Evolutionary conservation across 1,284 basidiomycete species (phyloP), one percentile per base, ranked within the genome.

Genomic region (Fomitiporia mediterranea): DNA sequence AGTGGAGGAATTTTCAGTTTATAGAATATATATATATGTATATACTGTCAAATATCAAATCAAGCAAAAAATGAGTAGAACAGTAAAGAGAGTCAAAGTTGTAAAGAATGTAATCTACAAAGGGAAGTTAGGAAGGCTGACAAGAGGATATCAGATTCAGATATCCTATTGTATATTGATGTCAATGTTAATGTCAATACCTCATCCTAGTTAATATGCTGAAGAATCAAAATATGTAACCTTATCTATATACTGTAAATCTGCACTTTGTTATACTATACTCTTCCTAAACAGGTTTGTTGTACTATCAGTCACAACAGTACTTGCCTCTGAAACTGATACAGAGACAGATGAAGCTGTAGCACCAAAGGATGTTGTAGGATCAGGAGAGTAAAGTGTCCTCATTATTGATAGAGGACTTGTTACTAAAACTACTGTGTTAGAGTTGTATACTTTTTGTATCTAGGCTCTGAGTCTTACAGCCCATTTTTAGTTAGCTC

Each of bases 1-100:
- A 79, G 79, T 43, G 79, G 75, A 9, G 84, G 83, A 1, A 69
- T 86, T 53, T 83, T 82, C 66, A 81, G 79, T 69, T 64, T 83
- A 49, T 82, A 34, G 25, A 43, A 21, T n/a, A 46, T 15, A 46
- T 46, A 46, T 28, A 46, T 46, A 46, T 28, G 30, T 28, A 46
- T 46, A 46, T 17, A 46, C 21, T 46, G 13, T 13, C 17, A 43
- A n/a, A n/a, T 49, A 19, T 49, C 47, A 32, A 23, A 3, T 17
- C 15, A 9, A 38, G 47, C 25, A 32, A 21, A 27, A 15, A 23
- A 19, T 28, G n/a, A n/a, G 21, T n/a, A n/a, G 9, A 23, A 13
- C 23, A 17, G 19, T 35, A n/a, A 37, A 35, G 49, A 32, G 17
- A 32, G 19, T 5, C n/a, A 34, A 35, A 39, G 51, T 21, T 21